Base-by-base conservation (phyloP, 352 stramenopile genomes). In the Phytophthora ohioensis region DNA sequence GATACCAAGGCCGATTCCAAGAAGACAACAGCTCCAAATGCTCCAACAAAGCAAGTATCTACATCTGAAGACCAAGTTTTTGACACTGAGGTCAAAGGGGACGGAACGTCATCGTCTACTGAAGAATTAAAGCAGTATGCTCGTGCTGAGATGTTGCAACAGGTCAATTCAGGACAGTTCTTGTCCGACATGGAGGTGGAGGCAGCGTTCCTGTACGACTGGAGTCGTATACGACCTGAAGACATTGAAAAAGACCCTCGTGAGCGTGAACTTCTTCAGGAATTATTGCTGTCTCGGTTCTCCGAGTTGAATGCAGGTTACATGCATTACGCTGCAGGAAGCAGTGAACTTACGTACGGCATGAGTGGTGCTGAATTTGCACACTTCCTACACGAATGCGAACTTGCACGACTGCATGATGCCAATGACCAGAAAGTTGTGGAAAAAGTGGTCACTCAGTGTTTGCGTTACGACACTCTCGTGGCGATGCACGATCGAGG, bases 121-220 rank as follows among this genome's bases (percentile, higher is more conserved):
- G 77, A 90, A 39, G 86, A 90, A 31, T 70, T 91, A 35, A 89
- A 84, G 38, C 56, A 80, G 45, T 95, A 94, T 57, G 83, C 85
- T 32, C 82, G 73, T 8, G 81, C 79, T 31, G 85, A 94, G 69
- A 73, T 91, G 76, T 61, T 90, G 49, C 84, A 91, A 57, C 85
- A 95, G 64, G 82, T 93, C 13, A 91, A 88, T 27, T 92, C 85
- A 31, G 84, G 85, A 0, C 85, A 92, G 48, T 92, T 94, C 59
- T 82, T 91, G 68, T 91, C 86, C 8, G 83, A 94, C 41, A 84
- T 92, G 73, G 88, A 94, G 55, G 55, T 93, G 32, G 88, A 94
- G 57, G 87, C 86, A 32, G 88, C 87, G 21, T 95, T 95, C 61
- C 67, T 92, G 41, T 92, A 91, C 67, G 88, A 95, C 61, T 91